Evolutionary conservation across 495 filamentous ascomycete species (phyloP).

Genomic region (Copromyces sp.): DNA sequence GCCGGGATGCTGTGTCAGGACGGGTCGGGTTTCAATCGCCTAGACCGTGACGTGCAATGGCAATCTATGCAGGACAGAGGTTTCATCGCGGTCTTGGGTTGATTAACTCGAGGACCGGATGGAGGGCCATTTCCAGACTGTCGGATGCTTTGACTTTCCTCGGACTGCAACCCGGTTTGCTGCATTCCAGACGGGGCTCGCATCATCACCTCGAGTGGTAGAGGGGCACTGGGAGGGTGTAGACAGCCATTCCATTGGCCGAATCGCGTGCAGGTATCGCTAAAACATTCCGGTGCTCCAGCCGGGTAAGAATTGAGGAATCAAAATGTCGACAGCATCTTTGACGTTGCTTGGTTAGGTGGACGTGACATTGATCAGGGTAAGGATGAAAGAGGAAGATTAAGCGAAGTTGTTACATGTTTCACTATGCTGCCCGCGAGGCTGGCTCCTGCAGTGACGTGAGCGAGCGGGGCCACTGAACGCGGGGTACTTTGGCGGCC

Average conservation of each 20-base stretch:
- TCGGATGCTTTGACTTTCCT: not conserved
- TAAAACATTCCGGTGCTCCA: not conserved
- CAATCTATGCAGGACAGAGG: not conserved
- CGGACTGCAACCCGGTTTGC: not conserved
- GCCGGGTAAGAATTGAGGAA: not conserved
- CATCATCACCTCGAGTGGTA: not conserved
- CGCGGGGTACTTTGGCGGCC: not conserved
- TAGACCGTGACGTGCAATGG: not conserved
- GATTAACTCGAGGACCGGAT: not conserved
- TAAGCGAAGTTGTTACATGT: not conserved
- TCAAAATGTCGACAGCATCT: not conserved
- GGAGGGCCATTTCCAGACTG: not conserved
- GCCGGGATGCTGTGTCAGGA: not conserved
- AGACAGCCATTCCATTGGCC: not conserved
- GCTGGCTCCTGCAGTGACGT: not conserved
- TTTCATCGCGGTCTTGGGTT: not conserved
- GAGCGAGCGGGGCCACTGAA: not conserved
- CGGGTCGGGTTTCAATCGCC: not conserved
- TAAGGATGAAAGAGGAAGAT: not conserved
- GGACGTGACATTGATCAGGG: not conserved
- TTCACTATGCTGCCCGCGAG: not conserved
- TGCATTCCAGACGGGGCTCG: not conserved
- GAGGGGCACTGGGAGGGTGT: not conserved
- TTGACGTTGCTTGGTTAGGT: not conserved
- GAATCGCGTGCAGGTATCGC: not conserved